Evolutionary conservation across 2,329 filamentous ascomycete genomes (phyloP).

Genomic region (Pezicula neosporulosa): DNA sequence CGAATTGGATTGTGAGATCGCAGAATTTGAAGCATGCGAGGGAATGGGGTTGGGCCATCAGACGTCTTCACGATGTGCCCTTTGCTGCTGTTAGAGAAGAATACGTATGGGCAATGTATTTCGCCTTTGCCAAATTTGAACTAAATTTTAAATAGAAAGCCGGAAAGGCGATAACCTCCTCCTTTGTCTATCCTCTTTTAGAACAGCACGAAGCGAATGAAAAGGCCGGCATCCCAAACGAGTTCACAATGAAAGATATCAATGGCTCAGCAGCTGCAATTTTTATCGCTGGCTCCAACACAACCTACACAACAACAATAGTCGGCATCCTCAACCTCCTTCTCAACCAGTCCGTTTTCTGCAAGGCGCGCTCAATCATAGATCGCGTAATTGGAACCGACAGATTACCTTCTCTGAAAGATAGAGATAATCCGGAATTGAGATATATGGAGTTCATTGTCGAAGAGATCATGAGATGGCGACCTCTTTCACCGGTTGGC

Average conservation of each 20-base stretch:
- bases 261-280: constrained; percentile 46
- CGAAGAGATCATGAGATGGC: constrained; percentile 42
- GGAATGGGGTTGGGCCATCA: constrained; percentile 29
- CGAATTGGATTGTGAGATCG: too few relatives aligned
- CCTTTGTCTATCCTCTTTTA: background rate
- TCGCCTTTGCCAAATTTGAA: background rate
- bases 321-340: constrained; percentile 36
- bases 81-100: constrained; percentile 22
- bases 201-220: background rate
- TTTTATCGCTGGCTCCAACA: constrained; percentile 39
- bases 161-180: background rate
- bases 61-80: constrained; percentile 39
- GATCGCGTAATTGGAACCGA: constrained; percentile 42
- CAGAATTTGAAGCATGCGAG: constrained; percentile 23
- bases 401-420: constrained; percentile 42
- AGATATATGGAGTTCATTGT: constrained; percentile 43
- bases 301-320: constrained; percentile 37
- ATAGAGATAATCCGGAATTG: constrained; percentile 33
- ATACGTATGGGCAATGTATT: background rate
- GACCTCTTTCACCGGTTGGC: constrained; percentile 43
- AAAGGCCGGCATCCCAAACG: constrained; percentile 3
- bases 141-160: too few relatives aligned
- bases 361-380: constrained; percentile 42
- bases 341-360: constrained; percentile 36
- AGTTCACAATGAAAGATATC: constrained; percentile 26